Conservation (phyloP, 345 rosid species). For the Tarenaya hassleriana region DNA sequence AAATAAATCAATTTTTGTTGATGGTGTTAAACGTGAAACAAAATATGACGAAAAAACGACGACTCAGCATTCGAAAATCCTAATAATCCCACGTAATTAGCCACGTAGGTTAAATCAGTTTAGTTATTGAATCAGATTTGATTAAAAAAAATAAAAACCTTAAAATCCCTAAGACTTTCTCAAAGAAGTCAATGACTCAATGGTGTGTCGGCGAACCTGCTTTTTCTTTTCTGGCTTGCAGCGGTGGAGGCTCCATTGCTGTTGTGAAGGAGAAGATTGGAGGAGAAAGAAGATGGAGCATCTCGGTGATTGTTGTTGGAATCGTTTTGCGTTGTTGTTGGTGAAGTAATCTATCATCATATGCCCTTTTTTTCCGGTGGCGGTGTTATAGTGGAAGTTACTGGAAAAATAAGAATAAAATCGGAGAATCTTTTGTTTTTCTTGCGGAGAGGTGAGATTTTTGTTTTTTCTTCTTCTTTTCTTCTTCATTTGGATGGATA, state of each 20-base stretch:
- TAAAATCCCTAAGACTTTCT: too few species aligned
- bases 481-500: conserved; percentile 11
- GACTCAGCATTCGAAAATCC: too few species aligned
- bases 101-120: too few species aligned
- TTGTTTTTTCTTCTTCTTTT: conserved; percentile 13
- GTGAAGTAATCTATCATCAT: conserved; percentile 30
- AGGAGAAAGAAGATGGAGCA: conserved; percentile 23
- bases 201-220: conserved; percentile 90
- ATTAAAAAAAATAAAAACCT: too few species aligned
- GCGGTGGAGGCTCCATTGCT: conserved; percentile 15
- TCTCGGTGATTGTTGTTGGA: conserved; percentile 14
- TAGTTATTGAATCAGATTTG: too few species aligned
- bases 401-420: conserved; percentile 24
- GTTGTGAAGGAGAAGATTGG: conserved; percentile 18
- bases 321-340: conserved; percentile 9
- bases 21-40: too few species aligned
- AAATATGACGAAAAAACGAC: too few species aligned
- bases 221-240: conserved; percentile 47
- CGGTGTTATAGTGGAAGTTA: conserved; percentile 10
- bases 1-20: too few species aligned
- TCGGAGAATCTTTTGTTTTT: conserved; percentile 32
- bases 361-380: conserved; percentile 7
- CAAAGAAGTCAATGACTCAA: too few species aligned
- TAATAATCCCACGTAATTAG: too few species aligned
- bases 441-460: conserved; percentile 27